Evolutionary conservation across 768 basidiomycete species (phyloP).

Genomic region (Lactifluus hygrophoroides): DNA sequence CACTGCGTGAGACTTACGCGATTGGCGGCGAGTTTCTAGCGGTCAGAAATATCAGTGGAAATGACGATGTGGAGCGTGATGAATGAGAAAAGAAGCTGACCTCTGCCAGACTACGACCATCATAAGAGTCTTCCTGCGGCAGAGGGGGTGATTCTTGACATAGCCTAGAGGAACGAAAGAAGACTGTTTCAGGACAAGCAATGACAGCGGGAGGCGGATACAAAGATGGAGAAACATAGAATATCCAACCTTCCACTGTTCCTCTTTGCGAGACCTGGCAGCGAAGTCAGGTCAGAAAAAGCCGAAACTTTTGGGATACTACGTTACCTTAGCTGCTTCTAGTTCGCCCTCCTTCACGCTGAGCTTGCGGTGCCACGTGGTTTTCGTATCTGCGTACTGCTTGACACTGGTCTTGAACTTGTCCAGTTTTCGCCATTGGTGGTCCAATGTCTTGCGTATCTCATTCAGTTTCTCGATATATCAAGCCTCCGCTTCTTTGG

Average conservation of each 20-base stretch:
- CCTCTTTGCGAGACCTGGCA: slow-evolving; percentile 62
- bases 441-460: slow-evolving; percentile 81
- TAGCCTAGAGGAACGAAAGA: slow-evolving; percentile 41
- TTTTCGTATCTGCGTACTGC: slow-evolving; percentile 70
- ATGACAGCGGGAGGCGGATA: slow-evolving; percentile 27
- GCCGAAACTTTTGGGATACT: too few relatives aligned
- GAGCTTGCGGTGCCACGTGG: slow-evolving; percentile 75
- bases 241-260: slow-evolving; percentile 87
- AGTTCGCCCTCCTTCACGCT: slow-evolving; percentile 83
- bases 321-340: too few relatives aligned
- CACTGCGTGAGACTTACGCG: slow-evolving; percentile 41
- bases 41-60: too few relatives aligned
- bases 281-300: too few relatives aligned
- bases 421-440: slow-evolving; percentile 86
- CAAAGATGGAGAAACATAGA: slow-evolving; percentile 44
- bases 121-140: slow-evolving; percentile 67
- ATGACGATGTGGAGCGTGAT: slow-evolving; percentile 3
- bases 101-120: slow-evolving; percentile 84
- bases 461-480: slow-evolving; percentile 67
- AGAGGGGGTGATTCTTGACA: slow-evolving; percentile 79
- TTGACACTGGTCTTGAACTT: slow-evolving; percentile 85
- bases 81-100: slow-evolving; percentile 35
- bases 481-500: slow-evolving; percentile 66
- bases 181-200: slow-evolving; percentile 64
- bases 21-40: slow-evolving; percentile 84